Evolutionary conservation across 2,329 filamentous ascomycete species (phyloP).

Genomic region (Nannizzia gypsea): DNA sequence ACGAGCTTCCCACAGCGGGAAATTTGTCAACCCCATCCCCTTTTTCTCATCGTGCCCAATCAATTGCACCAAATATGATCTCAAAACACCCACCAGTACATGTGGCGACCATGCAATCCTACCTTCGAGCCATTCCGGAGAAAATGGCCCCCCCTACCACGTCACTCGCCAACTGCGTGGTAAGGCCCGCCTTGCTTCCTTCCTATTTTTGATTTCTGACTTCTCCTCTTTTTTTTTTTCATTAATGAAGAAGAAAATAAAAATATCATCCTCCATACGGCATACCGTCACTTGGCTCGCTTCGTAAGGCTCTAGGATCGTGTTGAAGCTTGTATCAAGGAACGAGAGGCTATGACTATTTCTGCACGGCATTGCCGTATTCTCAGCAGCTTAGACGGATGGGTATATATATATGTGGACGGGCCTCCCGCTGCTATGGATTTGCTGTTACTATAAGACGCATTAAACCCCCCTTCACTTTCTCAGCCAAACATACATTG

Average conservation of each 20-base stretch:
- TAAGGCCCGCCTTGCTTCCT: background rate
- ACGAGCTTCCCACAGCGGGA: background rate
- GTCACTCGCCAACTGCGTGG: background rate
- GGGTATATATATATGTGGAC: background rate
- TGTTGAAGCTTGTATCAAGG: background rate
- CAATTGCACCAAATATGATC: background rate
- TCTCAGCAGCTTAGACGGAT: too few species aligned
- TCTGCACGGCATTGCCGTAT: background rate
- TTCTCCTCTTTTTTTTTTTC: background rate
- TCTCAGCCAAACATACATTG: background rate
- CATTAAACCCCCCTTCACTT: background rate
- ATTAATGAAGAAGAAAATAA: too few species aligned
- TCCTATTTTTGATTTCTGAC: background rate
- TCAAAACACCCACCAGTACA: background rate
- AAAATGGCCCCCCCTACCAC: background rate
- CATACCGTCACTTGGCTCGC: background rate
- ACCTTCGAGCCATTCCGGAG: background rate
- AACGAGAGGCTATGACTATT: background rate
- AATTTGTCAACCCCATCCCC: background rate
- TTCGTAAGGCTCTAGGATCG: background rate
- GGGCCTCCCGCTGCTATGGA: background rate
- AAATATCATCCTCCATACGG: background rate
- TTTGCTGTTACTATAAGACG: background rate
- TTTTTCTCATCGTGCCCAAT: background rate
- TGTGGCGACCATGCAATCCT: background rate